A percentile compares a stretch with the other conserved stretches of the same genome.
phyloP scores from a whole-genome alignment of 768 basidiomycete species.

The Crucibulum laeve region DNA sequence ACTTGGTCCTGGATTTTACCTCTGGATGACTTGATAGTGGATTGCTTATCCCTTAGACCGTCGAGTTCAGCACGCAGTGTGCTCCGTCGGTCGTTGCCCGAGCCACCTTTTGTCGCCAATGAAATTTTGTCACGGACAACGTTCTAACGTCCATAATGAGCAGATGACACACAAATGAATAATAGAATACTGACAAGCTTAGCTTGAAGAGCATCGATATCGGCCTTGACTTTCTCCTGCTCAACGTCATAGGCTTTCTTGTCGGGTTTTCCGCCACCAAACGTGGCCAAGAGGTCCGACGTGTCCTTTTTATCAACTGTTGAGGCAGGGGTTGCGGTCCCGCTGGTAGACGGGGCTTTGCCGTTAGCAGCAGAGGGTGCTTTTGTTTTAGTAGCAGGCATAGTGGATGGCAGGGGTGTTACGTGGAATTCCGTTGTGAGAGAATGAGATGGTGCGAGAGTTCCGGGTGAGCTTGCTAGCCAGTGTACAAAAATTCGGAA shows the following conservation, averaged over 20 bases:
- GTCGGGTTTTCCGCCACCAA: slow-evolving; percentile 68
- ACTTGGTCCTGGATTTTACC: slow-evolving; percentile 75
- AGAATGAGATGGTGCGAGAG: background rate
- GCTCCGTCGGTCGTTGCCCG: slow-evolving; percentile 67
- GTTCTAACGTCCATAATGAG: slow-evolving; percentile 36
- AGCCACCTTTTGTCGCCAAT: slow-evolving; percentile 51
- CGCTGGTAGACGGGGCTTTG: slow-evolving; percentile 41
- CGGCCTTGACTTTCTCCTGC: slow-evolving; percentile 75
- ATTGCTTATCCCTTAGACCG: slow-evolving; percentile 72
- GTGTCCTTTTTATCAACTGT: slow-evolving; percentile 38
- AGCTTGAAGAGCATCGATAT: slow-evolving; percentile 78
- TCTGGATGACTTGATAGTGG: slow-evolving; percentile 65
- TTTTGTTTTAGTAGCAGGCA: slow-evolving; percentile 57
- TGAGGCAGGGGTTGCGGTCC: slow-evolving; percentile 44
- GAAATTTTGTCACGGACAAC: slow-evolving; percentile 75
- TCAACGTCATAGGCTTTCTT: slow-evolving; percentile 81
- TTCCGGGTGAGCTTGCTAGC: background rate
- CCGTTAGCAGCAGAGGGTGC: slow-evolving; percentile 35
- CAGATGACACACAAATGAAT: slow-evolving; percentile 6
- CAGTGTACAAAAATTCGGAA: slow-evolving; percentile 15
- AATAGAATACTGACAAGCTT: slow-evolving; percentile 63
- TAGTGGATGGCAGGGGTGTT: slow-evolving; percentile 18
- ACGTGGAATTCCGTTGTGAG: slow-evolving; percentile 1
- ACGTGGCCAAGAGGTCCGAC: slow-evolving; percentile 29
- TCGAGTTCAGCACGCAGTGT: slow-evolving; percentile 81